A percentile compares a stretch with the other conserved stretches of the same genome.
phyloP scores from a whole-genome alignment of 2,329 filamentous ascomycete genomes.

The Fusarium hainanense region DNA sequence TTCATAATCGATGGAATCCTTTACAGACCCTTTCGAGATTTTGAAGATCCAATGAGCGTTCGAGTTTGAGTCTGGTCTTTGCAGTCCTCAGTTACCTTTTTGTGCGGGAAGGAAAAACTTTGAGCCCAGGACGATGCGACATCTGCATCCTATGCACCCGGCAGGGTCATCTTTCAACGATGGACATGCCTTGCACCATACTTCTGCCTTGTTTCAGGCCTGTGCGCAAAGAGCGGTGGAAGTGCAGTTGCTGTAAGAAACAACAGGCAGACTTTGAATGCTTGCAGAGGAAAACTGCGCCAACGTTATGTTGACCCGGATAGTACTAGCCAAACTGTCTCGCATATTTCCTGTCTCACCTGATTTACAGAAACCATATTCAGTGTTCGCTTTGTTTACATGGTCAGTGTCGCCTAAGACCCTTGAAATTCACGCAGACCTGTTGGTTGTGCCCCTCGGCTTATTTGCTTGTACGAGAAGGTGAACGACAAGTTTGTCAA shows the following conservation, averaged over 20 bases:
- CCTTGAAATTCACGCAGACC: constrained; percentile 9
- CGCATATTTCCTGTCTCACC: constrained; percentile 42
- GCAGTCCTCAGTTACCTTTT: not conserved
- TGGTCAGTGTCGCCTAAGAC: not conserved
- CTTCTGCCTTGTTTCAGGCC: constrained; percentile 5
- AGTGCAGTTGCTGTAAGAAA: constrained; percentile 1
- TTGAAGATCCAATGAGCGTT: constrained; percentile 1
- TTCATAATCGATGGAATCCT: constrained; percentile 24
- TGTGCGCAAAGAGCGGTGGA: constrained; percentile 43
- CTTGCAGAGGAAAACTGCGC: constrained; percentile 4
- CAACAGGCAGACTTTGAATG: constrained; percentile 6
- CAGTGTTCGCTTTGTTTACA: not conserved
- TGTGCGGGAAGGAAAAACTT: not conserved
- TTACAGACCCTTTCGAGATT: constrained; percentile 10
- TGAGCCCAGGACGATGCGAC: not conserved
- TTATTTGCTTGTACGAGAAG: constrained; percentile 2
- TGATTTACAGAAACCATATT: constrained; percentile 26
- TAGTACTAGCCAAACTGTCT: constrained; percentile 20
- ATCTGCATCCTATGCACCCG: not conserved
- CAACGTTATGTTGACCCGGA: constrained; percentile 19
- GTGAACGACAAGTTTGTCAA: constrained; percentile 5
- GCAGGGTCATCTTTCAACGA: not conserved
- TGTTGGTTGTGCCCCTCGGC: constrained; percentile 15
- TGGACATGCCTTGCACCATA: not conserved
- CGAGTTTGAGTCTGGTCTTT: not conserved